Evolutionary conservation across 306 rosid species (phyloP).

Genomic region (Benincasa hispida): DNA sequence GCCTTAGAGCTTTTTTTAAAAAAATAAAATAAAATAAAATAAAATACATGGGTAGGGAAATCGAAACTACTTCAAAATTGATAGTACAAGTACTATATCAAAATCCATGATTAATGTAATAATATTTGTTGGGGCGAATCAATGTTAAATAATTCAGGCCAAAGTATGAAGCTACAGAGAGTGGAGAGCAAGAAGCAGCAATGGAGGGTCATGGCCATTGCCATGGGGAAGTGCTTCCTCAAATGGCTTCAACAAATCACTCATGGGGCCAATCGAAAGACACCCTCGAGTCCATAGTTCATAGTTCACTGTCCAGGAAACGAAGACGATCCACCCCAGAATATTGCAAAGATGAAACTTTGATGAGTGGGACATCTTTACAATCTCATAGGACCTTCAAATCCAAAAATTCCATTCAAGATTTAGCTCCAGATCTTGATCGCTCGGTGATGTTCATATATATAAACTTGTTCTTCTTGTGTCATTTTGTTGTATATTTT

Average conservation of each 20-base stretch:
- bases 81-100: too few species aligned
- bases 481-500: background rate
- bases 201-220: too few species aligned
- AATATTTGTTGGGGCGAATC: background rate
- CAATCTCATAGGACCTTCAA: background rate
- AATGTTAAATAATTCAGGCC: background rate
- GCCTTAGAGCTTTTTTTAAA: too few species aligned
- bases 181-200: background rate
- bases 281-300: constrained; percentile 3
- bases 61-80: too few species aligned
- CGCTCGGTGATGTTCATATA: background rate
- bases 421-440: background rate
- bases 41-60: too few species aligned
- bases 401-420: background rate
- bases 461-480: background rate
- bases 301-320: background rate
- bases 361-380: background rate
- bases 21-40: too few species aligned
- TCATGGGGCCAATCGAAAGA: background rate
- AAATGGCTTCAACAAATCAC: background rate
- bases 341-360: background rate
- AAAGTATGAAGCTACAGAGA: background rate
- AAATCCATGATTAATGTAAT: too few species aligned
- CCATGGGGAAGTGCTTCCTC: background rate
- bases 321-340: background rate